These are phyloP conservation scores for Eucalyptus albens DNA, from an alignment of 345 rosid species.

Conservation along the genomic window DNA sequence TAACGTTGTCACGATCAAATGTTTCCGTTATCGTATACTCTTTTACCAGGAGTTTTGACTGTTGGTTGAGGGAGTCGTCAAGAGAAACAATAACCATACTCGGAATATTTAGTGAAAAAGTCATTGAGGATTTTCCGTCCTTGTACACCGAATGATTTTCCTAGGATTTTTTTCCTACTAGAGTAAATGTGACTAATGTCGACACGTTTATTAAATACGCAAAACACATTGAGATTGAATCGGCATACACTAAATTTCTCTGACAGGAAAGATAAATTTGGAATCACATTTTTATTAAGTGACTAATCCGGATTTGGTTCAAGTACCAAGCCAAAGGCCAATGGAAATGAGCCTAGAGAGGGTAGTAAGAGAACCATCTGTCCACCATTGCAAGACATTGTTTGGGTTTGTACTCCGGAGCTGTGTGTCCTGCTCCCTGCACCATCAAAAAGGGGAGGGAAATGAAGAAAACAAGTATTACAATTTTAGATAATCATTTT, in stretches of 20 bases:
- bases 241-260: background rate
- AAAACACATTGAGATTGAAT: background rate
- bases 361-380: background rate
- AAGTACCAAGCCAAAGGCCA: background rate
- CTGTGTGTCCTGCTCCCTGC: background rate
- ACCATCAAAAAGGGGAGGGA: background rate
- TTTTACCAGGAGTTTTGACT: background rate
- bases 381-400: background rate
- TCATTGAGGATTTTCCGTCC: background rate
- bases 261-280: background rate
- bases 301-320: background rate
- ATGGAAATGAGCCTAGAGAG: background rate
- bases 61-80: background rate
- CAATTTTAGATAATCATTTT: background rate
- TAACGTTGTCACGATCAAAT: background rate
- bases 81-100: background rate
- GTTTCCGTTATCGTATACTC: background rate
- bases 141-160: background rate
- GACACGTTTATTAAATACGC: background rate
- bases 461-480: background rate
- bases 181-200: background rate
- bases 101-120: background rate
- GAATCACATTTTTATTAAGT: background rate
- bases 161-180: background rate
- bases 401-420: background rate